These are phyloP conservation scores for Fusarium nisikadoi DNA, from an alignment of 2,329 filamentous ascomycete genomes.

Conservation along the genomic window DNA sequence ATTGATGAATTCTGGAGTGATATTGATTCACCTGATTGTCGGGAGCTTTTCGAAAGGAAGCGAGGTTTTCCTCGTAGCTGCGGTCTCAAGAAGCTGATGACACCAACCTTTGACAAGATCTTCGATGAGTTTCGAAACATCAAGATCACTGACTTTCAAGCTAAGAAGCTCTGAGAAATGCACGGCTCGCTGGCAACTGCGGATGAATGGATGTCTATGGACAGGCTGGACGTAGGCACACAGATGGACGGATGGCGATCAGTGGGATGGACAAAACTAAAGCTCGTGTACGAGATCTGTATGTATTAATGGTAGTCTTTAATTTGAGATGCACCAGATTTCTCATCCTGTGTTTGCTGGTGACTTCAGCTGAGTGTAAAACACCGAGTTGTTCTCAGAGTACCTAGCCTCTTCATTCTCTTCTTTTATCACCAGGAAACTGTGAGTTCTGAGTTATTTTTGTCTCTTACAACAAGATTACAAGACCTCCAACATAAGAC, in stretches of 20 bases:
- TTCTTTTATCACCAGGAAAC: too few relatives aligned
- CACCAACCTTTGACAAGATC: neutral
- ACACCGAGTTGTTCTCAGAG: rapidly evolving
- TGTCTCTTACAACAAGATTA: neutral
- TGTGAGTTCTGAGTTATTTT: too few relatives aligned
- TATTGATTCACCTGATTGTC: neutral
- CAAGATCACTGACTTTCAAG: too few relatives aligned
- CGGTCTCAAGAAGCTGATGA: neutral
- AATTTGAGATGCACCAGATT: neutral
- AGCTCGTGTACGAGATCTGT: neutral
- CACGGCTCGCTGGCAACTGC: rapidly evolving
- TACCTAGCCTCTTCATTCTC: neutral
- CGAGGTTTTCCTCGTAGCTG: neutral
- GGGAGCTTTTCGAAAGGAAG: rapidly evolving
- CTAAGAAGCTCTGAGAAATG: too few relatives aligned
- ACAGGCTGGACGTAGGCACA: too few relatives aligned
- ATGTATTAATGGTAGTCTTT: rapidly evolving
- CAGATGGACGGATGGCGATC: rapidly evolving
- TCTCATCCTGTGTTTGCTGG: neutral
- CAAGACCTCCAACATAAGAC: neutral
- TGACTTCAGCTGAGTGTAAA: neutral
- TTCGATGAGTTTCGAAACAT: rapidly evolving
- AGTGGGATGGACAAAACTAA: neutral
- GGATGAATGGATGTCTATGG: neutral
- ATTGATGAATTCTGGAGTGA: neutral